Conservation (phyloP, 305 asterid genomes). For the Solanum hybrid region DNA sequence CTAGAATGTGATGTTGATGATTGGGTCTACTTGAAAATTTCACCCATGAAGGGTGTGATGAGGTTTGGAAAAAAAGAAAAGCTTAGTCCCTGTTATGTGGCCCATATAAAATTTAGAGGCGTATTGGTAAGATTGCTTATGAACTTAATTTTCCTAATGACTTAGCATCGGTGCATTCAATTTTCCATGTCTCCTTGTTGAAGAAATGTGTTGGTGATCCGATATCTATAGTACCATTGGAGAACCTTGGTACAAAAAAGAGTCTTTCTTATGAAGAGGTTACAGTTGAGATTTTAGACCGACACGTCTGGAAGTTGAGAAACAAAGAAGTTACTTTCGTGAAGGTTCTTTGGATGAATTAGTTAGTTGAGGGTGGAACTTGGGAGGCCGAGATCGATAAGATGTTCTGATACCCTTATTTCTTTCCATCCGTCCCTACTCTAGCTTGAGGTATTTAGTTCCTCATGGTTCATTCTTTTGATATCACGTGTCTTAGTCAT, state of each 20-base stretch:
- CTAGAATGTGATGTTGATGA: neutral
- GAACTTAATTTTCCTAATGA: neutral
- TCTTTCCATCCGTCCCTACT: neutral
- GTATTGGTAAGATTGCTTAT: neutral
- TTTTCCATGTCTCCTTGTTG: neutral
- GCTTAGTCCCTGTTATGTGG: neutral
- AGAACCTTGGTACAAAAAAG: neutral
- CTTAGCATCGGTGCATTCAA: neutral
- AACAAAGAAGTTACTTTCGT: neutral
- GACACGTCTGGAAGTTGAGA: neutral
- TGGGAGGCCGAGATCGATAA: neutral
- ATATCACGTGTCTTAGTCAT: neutral
- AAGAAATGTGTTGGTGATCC: neutral
- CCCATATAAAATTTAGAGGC: neutral
- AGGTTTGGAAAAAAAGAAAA: too few species aligned
- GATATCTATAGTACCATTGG: neutral
- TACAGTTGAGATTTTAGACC: neutral
- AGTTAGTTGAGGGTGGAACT: neutral
- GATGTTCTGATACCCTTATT: too few species aligned
- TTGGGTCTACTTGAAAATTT: neutral
- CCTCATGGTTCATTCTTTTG: neutral
- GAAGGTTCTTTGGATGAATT: neutral
- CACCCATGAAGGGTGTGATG: neutral
- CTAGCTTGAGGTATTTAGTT: neutral
- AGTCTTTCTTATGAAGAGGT: too few species aligned